Base-by-base conservation (phyloP, 139 green algal species). In the Dunaliella primolecta region DNA sequence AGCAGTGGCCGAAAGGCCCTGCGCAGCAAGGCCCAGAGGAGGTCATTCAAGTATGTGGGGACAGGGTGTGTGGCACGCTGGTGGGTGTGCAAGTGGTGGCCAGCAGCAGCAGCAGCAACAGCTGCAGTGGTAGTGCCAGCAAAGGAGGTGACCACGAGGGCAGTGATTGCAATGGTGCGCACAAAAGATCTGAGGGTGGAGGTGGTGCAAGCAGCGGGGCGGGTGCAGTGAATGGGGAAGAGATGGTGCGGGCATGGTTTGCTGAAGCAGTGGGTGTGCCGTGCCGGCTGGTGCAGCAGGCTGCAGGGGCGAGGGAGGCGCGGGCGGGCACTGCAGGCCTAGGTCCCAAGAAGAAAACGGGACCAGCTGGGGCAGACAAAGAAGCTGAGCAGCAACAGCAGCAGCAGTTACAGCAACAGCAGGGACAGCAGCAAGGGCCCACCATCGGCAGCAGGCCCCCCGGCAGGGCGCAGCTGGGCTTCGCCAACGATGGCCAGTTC, bases 401-500 rank as follows among this genome's bases (percentile, higher is more conserved):
- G 81, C 20, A 79, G 30, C 33, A 75, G 76, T 55, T 1, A 74
- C 32, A n/a, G 36, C 57, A 38, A 55, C 84, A 37, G 70, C 31
- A 37, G 33, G 1, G 30, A 56, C 56, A 84, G 72, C 79, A 85
- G 72, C 20, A 29, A 29, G 2, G 38, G 38, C 84, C 57, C 78
- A 81, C n/a, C 75, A 81, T 30, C 78, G 3, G 3, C 35, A 70
- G 1, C 7, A 3, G 1, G 7, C 15, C 35, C 1, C 78, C 34
- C 2, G 31, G 31, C 25, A 2, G 33, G 3, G 1, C 2, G 29
- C 79, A 27, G 31, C 36, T 93, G 1, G 88, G 91, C 30, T 98
- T 98, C 90, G 93, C 95, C 11, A 98, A 98, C 80, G 94, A 98
- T 57, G 95, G 88, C 15, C 94, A 97, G 86, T 93, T 95, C 31